Evolutionary conservation across 2,329 filamentous ascomycete genomes (phyloP), one percentile per base, ranked within the genome.

Genomic region (Monosporascus ibericus): DNA sequence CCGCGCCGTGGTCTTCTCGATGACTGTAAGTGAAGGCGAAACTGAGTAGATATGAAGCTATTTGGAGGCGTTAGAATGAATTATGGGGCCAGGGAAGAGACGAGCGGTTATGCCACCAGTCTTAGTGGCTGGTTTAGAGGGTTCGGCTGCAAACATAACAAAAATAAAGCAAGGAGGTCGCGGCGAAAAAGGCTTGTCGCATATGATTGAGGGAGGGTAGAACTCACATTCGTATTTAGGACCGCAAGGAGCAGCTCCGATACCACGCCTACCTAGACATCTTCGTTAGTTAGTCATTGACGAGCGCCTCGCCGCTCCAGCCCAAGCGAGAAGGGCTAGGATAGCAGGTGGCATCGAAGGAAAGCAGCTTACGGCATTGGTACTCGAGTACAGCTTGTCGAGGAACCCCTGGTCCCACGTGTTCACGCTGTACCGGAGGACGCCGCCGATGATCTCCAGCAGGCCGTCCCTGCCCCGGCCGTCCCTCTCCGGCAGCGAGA

Each of bases 331-430:
- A 27, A 30, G 25, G 20, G 17, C 17, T 20, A 34, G 27, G 17
- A n/a, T 22, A 36, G n/a, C 5, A 11, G 1, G 11, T 15, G 11
- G 4, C 27, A 8, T 20, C 22, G 25, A 9, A 46, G 8, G 22
- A n/a, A 9, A n/a, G 14, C 14, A 17, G 70, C 80, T 55, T 65
- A 87, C 85, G 42, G 92, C 87, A 65, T 94, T 94, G 39, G 90
- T 95, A 58, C 86, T 87, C n/a, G 88, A 84, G 70, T 96, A 97
- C 18, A 97, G 77, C 73, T 99, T 97, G 72, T 96, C 92, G 65
- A 97, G 73, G 71, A 97, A 99, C 11, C 92, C 92, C 70, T 96
- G 92, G 65, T 95, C 88, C 89, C 92, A 97, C n/a, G 92, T 96
- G 72, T 99, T 99, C 65, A 97, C 92, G 64, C 88, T 94, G 70